Evolutionary conservation across 805 yeast species (phyloP), one percentile per base, ranked within the genome.

Genomic region (Yamadazyma paraphyllophila): DNA sequence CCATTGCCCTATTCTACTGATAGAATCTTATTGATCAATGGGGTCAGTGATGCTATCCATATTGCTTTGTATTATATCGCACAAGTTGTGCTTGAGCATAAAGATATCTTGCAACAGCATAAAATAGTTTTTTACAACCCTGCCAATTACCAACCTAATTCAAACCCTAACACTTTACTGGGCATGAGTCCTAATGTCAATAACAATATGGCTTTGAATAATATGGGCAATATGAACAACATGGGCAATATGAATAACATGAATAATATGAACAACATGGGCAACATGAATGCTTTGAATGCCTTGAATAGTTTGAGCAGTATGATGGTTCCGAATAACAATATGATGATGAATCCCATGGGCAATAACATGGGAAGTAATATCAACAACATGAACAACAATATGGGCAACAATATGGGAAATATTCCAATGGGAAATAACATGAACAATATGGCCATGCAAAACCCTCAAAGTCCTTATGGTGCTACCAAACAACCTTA

Each of bases 1-100:
- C 78, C 83, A 12, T 66, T 89, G 52, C 87, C 94, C 1, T 78
- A 77, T 49, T 84, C 92, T 0, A 87, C 90, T 12, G 96, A 89
- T 61, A 74, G 96, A 47, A 71, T 85, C 15, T 67, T 89, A 39
- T 73, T 81, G 17, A 76, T 88, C 7, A 70, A 76, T 4, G 96
- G 96, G 6, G 92, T 86, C 11, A 89, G 90, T 1, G 96, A 88
- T 66, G 90, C 96, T 1, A 78, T 89, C 35, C 95, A 87, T 59
- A 86, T 88, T 54, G 96, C 96, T 8, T 72, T 82, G 0, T 87
- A 83, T 63, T 85, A 83, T 59, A 74, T 86, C 45, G 82, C 86
- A 1, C 85, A 82, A 61, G 83, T 86, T 2, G 73, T 83, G 44
- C 59, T 81, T 42, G 84, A 81, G 51, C 83, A 82, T 57, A 76